phyloP scores from a whole-genome alignment of 192 early-diverging fungal genomes.

The Irineochytrium annulatum region DNA sequence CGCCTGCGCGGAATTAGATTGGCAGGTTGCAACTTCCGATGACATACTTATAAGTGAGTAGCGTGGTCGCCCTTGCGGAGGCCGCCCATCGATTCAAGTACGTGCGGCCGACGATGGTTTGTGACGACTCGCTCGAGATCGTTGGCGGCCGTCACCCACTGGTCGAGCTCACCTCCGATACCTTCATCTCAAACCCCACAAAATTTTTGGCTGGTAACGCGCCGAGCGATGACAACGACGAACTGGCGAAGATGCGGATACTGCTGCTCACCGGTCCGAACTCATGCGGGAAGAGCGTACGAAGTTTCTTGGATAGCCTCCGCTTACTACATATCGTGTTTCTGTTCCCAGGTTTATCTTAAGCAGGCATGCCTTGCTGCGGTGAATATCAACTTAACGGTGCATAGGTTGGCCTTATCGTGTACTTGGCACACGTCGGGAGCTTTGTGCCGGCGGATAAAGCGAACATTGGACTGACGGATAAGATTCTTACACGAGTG shows the following conservation, averaged over 20 bases:
- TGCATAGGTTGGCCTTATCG: slow-evolving; percentile 68
- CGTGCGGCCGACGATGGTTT: slow-evolving; percentile 50
- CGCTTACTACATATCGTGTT: slow-evolving; percentile 2
- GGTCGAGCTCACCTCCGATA: slow-evolving; percentile 50
- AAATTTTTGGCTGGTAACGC: slow-evolving; percentile 27
- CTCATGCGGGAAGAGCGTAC: slow-evolving; percentile 65
- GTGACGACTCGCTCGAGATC: slow-evolving; percentile 54
- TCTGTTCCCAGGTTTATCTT: slow-evolving; percentile 43
- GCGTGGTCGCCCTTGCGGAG: slow-evolving; percentile 60
- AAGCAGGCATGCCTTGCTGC: slow-evolving; percentile 47
- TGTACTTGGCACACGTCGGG: slow-evolving; percentile 87
- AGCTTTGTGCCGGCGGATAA: slow-evolving; percentile 75
- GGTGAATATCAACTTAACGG: neutral
- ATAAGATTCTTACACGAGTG: slow-evolving; percentile 73
- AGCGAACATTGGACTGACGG: slow-evolving; percentile 69
- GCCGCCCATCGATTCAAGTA: slow-evolving; percentile 56
- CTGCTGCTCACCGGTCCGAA: slow-evolving; percentile 81
- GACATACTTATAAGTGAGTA: slow-evolving; percentile 8
- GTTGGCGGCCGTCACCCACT: slow-evolving; percentile 67
- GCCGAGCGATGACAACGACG: neutral
- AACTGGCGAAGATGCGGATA: slow-evolving; percentile 25
- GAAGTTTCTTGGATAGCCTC: neutral
- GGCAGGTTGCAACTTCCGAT: slow-evolving; percentile 37
- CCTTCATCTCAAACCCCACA: slow-evolving; percentile 73
- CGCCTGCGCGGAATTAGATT: slow-evolving; percentile 65